Percentiles rank a stretch among this genome's conserved stretches.
phyloP scores from a whole-genome alignment of 2,329 filamentous ascomycete species.

The Parascedosporium putredinis region DNA sequence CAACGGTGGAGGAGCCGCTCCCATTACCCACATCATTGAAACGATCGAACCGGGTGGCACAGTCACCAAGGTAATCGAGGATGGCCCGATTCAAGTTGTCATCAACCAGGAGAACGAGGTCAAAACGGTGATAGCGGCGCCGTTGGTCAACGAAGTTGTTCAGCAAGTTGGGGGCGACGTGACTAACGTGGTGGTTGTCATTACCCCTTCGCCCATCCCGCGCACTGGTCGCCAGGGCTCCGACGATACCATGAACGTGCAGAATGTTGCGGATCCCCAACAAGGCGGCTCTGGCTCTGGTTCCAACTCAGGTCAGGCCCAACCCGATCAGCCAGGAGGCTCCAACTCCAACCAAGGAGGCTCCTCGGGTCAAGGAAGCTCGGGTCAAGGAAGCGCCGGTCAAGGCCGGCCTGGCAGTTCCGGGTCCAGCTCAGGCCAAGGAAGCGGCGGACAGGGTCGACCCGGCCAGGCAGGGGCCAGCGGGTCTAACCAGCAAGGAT shows the following conservation, averaged over 20 bases:
- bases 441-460: conserved; percentile 2
- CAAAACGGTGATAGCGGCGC: conserved; percentile 7
- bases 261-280: neutral
- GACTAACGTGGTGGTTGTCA: conserved; percentile 9
- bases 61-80: conserved; percentile 11
- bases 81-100: conserved; percentile 8
- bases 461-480: conserved; percentile 9
- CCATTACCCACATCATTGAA: conserved; percentile 15
- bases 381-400: conserved; percentile 1
- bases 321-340: neutral
- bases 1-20: conserved; percentile 6
- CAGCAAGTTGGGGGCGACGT: conserved; percentile 7
- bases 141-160: conserved; percentile 5
- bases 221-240: no score
- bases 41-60: conserved; percentile 14
- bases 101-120: conserved; percentile 10
- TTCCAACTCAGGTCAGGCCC: neutral
- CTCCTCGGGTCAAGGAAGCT: conserved; percentile 5
- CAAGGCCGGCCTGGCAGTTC: no score
- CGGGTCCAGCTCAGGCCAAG: neutral
- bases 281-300: neutral
- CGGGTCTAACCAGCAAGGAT: conserved; percentile 6
- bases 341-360: neutral
- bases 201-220: conserved; percentile 9
- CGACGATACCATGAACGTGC: no score